Conservation (phyloP, 257 asterid species). For the Przewalskia tangutica region DNA sequence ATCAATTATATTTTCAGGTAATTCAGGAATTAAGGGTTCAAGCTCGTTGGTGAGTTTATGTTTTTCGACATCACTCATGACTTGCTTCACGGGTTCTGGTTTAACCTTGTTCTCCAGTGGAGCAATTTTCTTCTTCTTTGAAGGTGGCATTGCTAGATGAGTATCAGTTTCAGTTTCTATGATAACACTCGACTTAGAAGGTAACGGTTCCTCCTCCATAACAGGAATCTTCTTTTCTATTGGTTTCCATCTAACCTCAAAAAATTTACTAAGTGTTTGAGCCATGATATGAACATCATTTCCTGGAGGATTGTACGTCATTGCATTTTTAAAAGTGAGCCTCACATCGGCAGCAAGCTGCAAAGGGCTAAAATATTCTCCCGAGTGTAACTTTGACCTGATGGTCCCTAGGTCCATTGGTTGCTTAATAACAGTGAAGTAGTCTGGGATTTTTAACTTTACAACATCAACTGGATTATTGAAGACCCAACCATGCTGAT, state of each 20-base stretch:
- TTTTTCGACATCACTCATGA: conserved; percentile 55
- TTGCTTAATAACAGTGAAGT: conserved; percentile 55
- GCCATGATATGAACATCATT: conserved; percentile 70
- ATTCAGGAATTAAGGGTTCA: conserved; percentile 47
- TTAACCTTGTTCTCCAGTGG: conserved; percentile 33
- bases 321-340: conserved; percentile 77
- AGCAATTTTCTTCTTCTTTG: conserved; percentile 36
- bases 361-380: conserved; percentile 44
- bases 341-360: conserved; percentile 73
- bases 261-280: conserved; percentile 33
- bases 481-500: conserved; percentile 52
- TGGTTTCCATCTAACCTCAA: conserved; percentile 72
- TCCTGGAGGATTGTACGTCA: conserved; percentile 77
- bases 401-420: conserved; percentile 95
- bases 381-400: conserved; percentile 38
- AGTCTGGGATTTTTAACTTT: conserved; percentile 59
- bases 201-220: conserved; percentile 7
- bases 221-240: conserved; percentile 32
- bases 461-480: conserved; percentile 69
- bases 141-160: conserved; percentile 35
- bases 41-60: conserved; percentile 51
- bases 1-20: conserved; percentile 63
- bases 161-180: conserved; percentile 61
- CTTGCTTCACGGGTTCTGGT: conserved; percentile 34
- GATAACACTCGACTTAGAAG: conserved; percentile 34